Percentiles rank a stretch among this genome's conserved stretches.
Evolutionary conservation across 352 stramenopile genomes (phyloP).

Genomic region (Pythium apleroticum): DNA sequence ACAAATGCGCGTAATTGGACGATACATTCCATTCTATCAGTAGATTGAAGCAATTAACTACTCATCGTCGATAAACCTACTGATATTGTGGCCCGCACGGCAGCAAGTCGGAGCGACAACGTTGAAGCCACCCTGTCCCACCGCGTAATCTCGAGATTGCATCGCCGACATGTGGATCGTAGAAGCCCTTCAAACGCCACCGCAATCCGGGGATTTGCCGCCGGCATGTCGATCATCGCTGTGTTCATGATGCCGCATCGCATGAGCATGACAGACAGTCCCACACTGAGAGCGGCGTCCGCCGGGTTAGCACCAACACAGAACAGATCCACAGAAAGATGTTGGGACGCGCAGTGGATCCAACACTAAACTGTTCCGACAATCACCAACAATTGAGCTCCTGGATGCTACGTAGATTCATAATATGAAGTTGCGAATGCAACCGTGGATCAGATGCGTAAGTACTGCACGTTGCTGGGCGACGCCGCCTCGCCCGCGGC

Average conservation of each 20-base stretch:
- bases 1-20: background rate
- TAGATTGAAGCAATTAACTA: background rate
- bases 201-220: background rate
- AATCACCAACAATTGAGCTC: too few relatives aligned
- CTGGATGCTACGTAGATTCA: too few relatives aligned
- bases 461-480: background rate
- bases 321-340: too few relatives aligned
- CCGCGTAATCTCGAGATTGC: background rate
- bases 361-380: too few relatives aligned
- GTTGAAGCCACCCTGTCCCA: background rate
- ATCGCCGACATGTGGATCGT: background rate
- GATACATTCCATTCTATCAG: background rate
- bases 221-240: background rate
- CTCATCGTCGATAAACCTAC: background rate
- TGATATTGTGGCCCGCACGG: too few relatives aligned
- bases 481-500: background rate
- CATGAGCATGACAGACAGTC: too few relatives aligned
- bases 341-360: too few relatives aligned
- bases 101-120: background rate
- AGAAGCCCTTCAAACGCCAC: too few relatives aligned
- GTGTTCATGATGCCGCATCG: background rate
- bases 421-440: too few relatives aligned
- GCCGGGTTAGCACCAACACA: too few relatives aligned
- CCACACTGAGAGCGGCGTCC: too few relatives aligned
- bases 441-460: background rate